phyloP scores from a whole-genome alignment of 352 stramenopile genomes.

The Pythium dissotocum region DNA sequence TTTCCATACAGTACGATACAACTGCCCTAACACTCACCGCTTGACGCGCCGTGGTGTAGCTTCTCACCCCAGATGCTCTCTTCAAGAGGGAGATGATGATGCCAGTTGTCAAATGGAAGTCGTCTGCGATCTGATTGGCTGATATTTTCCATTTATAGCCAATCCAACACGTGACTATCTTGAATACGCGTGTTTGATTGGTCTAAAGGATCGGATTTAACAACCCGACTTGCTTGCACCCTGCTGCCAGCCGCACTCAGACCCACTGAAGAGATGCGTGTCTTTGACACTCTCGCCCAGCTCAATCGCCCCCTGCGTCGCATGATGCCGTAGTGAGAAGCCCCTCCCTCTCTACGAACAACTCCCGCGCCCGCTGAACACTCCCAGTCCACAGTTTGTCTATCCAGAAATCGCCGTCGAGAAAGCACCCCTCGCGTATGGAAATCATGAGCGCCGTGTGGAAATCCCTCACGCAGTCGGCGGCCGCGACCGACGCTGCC shows the following conservation, averaged over 20 bases:
- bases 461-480: slow-evolving; percentile 40
- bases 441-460: slow-evolving; percentile 50
- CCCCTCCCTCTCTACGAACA: background rate
- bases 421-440: slow-evolving; percentile 25
- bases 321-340: slow-evolving; percentile 10
- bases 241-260: background rate
- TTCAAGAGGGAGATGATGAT: no score
- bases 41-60: background rate
- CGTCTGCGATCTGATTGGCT: background rate
- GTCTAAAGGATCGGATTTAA: slow-evolving; percentile 4
- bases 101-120: background rate
- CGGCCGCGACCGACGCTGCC: slow-evolving; percentile 10
- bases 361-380: background rate
- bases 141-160: background rate
- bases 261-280: slow-evolving; percentile 20
- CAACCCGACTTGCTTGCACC: background rate
- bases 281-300: slow-evolving; percentile 22
- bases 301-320: slow-evolving; percentile 3
- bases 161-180: background rate
- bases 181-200: background rate
- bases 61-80: background rate
- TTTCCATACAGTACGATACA: no score
- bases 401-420: background rate
- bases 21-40: no score
- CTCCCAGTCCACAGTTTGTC: background rate